These are phyloP conservation scores for Ophiostoma triangulosporum DNA, from an alignment of 2,329 filamentous ascomycete species.

Conservation along the genomic window DNA sequence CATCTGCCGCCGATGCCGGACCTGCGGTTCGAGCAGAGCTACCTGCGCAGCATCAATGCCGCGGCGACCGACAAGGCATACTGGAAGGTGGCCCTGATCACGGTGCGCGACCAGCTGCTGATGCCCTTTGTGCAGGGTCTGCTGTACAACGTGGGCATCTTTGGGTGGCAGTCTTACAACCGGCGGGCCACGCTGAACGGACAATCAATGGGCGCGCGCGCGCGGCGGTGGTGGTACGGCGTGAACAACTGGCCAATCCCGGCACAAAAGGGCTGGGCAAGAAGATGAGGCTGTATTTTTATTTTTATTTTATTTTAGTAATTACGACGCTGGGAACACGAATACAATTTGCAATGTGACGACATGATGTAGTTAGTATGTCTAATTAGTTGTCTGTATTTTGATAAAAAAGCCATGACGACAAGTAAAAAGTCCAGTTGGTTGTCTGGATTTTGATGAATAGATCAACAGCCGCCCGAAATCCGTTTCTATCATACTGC, in stretches of 20 bases:
- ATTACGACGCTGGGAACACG: too few relatives aligned
- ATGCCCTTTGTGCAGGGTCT: constrained; percentile 81
- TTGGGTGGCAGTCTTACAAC: constrained; percentile 88
- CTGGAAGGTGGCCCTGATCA: constrained; percentile 73
- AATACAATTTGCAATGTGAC: too few relatives aligned
- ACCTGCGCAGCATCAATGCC: constrained; percentile 72
- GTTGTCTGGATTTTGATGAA: too few relatives aligned
- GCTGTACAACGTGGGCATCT: constrained; percentile 72
- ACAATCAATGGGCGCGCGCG: constrained; percentile 57
- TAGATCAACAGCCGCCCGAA: background rate
- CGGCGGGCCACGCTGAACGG: constrained; percentile 63
- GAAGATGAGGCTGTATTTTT: background rate
- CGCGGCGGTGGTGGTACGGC: constrained; percentile 38
- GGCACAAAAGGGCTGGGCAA: background rate
- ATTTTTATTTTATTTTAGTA: too few relatives aligned
- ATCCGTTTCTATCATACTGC: background rate
- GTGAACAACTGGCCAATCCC: constrained; percentile 4
- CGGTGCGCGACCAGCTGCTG: constrained; percentile 77
- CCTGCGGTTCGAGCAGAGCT: constrained; percentile 94
- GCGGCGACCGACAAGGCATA: constrained; percentile 51
- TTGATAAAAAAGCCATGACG: too few relatives aligned
- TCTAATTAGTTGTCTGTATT: too few relatives aligned
- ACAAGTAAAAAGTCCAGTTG: too few relatives aligned
- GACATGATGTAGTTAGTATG: background rate
- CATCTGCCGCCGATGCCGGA: constrained; percentile 61